Evolutionary conservation across 169 alveolate species (phyloP).

Genomic region (Plasmodium vivax): DNA sequence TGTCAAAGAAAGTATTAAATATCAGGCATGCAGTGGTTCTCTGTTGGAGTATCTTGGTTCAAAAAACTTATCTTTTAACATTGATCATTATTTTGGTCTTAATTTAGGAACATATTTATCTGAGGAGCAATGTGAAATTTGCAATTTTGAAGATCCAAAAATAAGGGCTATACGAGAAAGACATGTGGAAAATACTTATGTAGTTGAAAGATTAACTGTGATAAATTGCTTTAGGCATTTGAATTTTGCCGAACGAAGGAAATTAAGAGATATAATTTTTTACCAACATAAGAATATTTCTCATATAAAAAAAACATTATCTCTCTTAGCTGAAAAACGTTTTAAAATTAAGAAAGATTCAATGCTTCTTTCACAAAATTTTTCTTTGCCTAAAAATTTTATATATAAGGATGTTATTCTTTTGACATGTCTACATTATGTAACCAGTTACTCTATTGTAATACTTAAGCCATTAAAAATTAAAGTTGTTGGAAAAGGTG

Average conservation of each 20-base stretch:
- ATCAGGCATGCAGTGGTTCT: not conserved
- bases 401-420: conserved; percentile 7
- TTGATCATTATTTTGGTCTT: not conserved
- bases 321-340: not conserved
- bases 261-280: not conserved
- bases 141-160: not conserved
- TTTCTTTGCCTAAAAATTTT: not conserved
- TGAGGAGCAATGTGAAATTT: not conserved
- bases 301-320: not conserved
- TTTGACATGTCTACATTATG: not conserved
- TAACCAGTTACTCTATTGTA: not conserved
- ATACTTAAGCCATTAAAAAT: conserved; percentile 18
- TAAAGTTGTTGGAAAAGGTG: not conserved
- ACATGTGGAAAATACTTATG: not conserved
- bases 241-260: not conserved
- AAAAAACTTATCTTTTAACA: not conserved
- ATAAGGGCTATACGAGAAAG: conserved; percentile 4
- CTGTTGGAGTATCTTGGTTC: conserved; percentile 11
- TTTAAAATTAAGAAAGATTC: not conserved
- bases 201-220: not conserved
- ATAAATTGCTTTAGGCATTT: not conserved
- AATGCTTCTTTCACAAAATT: not conserved
- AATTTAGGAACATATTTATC: not conserved
- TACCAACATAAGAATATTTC: not conserved
- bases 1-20: not conserved